phyloP scores from a whole-genome alignment of 2,329 filamentous ascomycete genomes.

The Pseudophaeomoniella oleicola region DNA sequence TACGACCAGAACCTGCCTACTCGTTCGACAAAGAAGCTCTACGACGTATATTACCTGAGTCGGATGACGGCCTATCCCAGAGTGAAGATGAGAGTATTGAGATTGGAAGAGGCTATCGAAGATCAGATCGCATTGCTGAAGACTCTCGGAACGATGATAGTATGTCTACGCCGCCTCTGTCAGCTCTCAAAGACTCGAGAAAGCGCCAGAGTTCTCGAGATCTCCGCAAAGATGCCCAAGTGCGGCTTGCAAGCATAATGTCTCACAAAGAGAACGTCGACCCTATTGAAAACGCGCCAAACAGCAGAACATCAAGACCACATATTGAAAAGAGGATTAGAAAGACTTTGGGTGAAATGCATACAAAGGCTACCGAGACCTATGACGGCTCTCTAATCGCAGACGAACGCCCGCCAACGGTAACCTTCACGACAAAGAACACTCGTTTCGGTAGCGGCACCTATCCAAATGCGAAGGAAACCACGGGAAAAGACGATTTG shows the following conservation, averaged over 20 bases:
- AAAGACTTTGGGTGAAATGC: slow-evolving; percentile 39
- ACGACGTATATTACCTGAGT: background rate
- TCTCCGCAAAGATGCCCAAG: slow-evolving; percentile 25
- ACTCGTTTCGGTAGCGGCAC: slow-evolving; percentile 35
- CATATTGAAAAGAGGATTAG: slow-evolving; percentile 12
- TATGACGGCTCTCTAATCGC: slow-evolving; percentile 37
- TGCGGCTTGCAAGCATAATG: slow-evolving; percentile 21
- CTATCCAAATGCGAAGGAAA: slow-evolving; percentile 15
- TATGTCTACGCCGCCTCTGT: slow-evolving; percentile 21
- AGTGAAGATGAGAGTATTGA: slow-evolving; percentile 41
- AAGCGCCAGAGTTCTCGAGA: slow-evolving; percentile 19
- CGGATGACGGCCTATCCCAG: background rate
- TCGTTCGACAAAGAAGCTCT: slow-evolving; percentile 5
- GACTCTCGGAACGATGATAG: slow-evolving; percentile 35
- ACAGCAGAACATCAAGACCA: slow-evolving; percentile 15
- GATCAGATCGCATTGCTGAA: slow-evolving; percentile 20
- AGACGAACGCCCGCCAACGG: slow-evolving; percentile 32
- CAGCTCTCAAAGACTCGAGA: slow-evolving; percentile 14
- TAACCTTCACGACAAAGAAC: slow-evolving; percentile 29
- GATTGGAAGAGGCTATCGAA: slow-evolving; percentile 36
- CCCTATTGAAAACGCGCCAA: slow-evolving; percentile 20
- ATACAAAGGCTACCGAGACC: slow-evolving; percentile 36
- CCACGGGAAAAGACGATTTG: slow-evolving; percentile 6
- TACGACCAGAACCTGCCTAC: slow-evolving; percentile 3
- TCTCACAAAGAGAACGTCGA: slow-evolving; percentile 25